Percentiles rank a stretch among this genome's conserved stretches.
These are phyloP conservation scores for Mycena citricolor DNA, from an alignment of 1,284 basidiomycete genomes.

Conservation along the genomic window DNA sequence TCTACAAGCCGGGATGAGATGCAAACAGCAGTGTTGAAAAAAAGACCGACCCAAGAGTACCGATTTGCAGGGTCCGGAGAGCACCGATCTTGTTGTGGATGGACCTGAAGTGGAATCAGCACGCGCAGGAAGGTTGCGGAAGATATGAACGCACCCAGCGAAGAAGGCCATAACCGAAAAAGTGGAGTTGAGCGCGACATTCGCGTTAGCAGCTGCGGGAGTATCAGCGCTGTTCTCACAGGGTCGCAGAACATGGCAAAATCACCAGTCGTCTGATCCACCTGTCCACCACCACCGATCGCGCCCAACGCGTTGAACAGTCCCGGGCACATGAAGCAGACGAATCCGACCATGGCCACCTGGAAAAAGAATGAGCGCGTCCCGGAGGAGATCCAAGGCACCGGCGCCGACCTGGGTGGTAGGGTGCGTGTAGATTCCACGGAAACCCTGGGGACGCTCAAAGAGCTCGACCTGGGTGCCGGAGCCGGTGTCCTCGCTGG, in stretches of 20 bases:
- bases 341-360: slow-evolving; percentile 62
- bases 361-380: slow-evolving; percentile 26
- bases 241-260: not conserved
- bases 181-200: slow-evolving; percentile 66
- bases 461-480: slow-evolving; percentile 7
- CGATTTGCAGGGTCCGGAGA: slow-evolving; percentile 67
- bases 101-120: slow-evolving; percentile 43
- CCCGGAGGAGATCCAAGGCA: slow-evolving; percentile 23
- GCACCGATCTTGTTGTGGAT: slow-evolving; percentile 80
- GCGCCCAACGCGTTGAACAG: slow-evolving; percentile 59
- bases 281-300: slow-evolving; percentile 69
- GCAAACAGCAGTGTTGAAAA: not conserved
- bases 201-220: slow-evolving; percentile 50
- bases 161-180: slow-evolving; percentile 68
- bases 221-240: too few species aligned
- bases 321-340: slow-evolving; percentile 69
- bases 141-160: slow-evolving; percentile 50
- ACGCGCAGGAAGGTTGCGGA: slow-evolving; percentile 1
- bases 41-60: slow-evolving; percentile 61
- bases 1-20: slow-evolving; percentile 1
- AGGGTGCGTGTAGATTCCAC: slow-evolving; percentile 47
- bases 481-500: slow-evolving; percentile 16
- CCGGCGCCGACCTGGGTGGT: slow-evolving; percentile 45
- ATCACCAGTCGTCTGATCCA: slow-evolving; percentile 52
- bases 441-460: slow-evolving; percentile 38